Conservation (phyloP, 768 basidiomycete species). For the Mrakia blollopis region DNA sequence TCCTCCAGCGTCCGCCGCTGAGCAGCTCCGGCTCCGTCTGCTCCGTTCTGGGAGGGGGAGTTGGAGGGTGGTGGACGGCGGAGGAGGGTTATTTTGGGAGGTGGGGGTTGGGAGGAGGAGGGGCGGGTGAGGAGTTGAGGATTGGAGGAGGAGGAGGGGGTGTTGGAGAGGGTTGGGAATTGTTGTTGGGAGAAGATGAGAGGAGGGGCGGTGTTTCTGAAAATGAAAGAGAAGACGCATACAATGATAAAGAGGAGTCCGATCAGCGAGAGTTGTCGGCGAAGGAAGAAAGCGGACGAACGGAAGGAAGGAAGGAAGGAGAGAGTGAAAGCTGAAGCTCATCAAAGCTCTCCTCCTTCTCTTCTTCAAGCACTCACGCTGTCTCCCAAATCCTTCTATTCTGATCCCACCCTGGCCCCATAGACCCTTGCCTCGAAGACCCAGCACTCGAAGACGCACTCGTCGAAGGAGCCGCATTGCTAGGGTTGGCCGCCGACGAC, state of each 20-base stretch:
- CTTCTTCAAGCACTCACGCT: slow-evolving; percentile 16
- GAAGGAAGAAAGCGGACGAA: neutral
- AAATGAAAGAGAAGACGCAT: neutral
- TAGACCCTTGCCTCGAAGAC: neutral
- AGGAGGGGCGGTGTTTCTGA: slow-evolving; percentile 26
- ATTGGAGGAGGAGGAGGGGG: neutral
- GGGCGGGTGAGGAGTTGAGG: neutral
- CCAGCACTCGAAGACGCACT: slow-evolving; percentile 3
- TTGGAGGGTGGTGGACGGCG: slow-evolving; percentile 18
- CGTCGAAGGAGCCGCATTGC: neutral
- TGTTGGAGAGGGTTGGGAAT: slow-evolving; percentile 22
- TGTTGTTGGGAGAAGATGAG: slow-evolving; percentile 24
- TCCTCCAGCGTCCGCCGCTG: slow-evolving; percentile 13
- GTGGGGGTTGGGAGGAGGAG: neutral
- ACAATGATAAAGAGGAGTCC: too few species aligned
- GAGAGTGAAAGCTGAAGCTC: neutral
- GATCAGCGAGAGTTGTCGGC: neutral
- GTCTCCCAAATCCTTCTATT: slow-evolving; percentile 28
- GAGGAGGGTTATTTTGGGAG: slow-evolving; percentile 27
- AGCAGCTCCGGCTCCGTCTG: slow-evolving; percentile 3
- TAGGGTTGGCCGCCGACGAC: neutral
- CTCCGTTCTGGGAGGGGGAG: neutral
- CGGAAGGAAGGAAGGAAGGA: neutral
- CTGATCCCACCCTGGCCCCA: slow-evolving; percentile 21
- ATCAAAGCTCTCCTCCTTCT: too few species aligned